These are phyloP conservation scores for Nitzschia putrida DNA, from an alignment of 108 stramenopile species.

Conservation along the genomic window DNA sequence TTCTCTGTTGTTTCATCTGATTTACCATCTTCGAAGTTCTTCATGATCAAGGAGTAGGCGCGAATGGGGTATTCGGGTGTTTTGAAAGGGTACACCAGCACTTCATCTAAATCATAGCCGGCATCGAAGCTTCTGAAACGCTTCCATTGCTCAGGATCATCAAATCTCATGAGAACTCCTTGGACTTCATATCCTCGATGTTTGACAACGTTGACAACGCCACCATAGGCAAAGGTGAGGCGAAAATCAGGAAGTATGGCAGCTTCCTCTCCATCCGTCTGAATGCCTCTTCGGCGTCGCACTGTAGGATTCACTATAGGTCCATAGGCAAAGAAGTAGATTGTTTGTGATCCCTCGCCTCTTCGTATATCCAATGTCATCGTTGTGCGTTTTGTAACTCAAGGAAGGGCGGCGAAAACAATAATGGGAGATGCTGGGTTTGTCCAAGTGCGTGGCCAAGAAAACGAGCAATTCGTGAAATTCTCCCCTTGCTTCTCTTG, in stretches of 20 bases:
- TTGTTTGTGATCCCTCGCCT: not conserved
- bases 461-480: no score
- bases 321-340: conserved; percentile 41
- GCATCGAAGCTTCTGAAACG: conserved; percentile 16
- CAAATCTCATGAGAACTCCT: conserved; percentile 34
- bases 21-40: conserved; percentile 12
- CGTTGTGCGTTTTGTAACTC: no score
- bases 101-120: conserved; percentile 3
- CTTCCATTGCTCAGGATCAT: conserved; percentile 20
- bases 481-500: no score
- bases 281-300: conserved; percentile 10
- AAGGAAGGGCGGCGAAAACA: no score
- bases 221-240: conserved; percentile 28
- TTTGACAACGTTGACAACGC: conserved; percentile 25
- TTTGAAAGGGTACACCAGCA: conserved; percentile 17
- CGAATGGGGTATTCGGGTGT: conserved; percentile 12
- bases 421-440: no score
- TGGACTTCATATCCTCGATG: conserved; percentile 33
- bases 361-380: not conserved
- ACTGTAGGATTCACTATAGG: conserved; percentile 39
- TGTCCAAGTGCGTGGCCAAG: no score
- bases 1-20: conserved; percentile 5
- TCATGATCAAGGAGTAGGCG: conserved; percentile 14
- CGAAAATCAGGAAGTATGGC: conserved; percentile 34
- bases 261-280: conserved; percentile 1